phyloP scores from a whole-genome alignment of 768 basidiomycete species.

The Leccinum incarnatum region DNA sequence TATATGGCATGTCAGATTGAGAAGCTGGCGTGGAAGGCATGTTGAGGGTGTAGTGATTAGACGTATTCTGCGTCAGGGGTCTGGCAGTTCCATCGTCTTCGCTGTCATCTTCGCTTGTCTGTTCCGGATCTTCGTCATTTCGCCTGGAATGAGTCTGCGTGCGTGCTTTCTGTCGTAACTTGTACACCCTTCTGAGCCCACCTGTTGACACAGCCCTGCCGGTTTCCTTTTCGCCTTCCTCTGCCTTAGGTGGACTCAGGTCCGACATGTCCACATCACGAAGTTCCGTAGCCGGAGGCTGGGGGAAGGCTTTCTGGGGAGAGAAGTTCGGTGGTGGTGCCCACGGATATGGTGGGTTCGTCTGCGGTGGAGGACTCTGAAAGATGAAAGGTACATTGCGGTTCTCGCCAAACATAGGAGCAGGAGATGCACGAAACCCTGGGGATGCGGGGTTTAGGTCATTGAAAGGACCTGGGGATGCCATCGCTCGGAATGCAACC shows the following conservation, averaged over 20 bases:
- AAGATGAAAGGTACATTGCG: slow-evolving; percentile 75
- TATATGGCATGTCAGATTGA: slow-evolving; percentile 70
- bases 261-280: slow-evolving; percentile 78
- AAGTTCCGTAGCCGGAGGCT: slow-evolving; percentile 42
- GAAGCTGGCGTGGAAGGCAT: slow-evolving; percentile 58
- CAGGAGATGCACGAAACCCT: slow-evolving; percentile 35
- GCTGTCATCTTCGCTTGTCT: slow-evolving; percentile 45
- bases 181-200: slow-evolving; percentile 63
- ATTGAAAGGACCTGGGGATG: slow-evolving; percentile 41
- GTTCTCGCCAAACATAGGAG: slow-evolving; percentile 62
- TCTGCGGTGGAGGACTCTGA: slow-evolving; percentile 47
- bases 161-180: slow-evolving; percentile 52
- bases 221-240: slow-evolving; percentile 40
- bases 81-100: slow-evolving; percentile 43
- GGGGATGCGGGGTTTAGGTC: slow-evolving; percentile 40
- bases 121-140: slow-evolving; percentile 29
- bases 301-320: slow-evolving; percentile 57
- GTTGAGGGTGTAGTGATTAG: slow-evolving; percentile 83
- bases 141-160: slow-evolving; percentile 26
- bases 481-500: slow-evolving; percentile 22
- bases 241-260: slow-evolving; percentile 53
- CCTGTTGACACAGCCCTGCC: slow-evolving; percentile 60
- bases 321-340: slow-evolving; percentile 60
- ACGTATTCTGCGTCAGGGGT: slow-evolving; percentile 52
- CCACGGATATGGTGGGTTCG: slow-evolving; percentile 55